Evolutionary conservation across 352 stramenopile genomes (phyloP).

Genomic region (Phytophthora hibernalis): DNA sequence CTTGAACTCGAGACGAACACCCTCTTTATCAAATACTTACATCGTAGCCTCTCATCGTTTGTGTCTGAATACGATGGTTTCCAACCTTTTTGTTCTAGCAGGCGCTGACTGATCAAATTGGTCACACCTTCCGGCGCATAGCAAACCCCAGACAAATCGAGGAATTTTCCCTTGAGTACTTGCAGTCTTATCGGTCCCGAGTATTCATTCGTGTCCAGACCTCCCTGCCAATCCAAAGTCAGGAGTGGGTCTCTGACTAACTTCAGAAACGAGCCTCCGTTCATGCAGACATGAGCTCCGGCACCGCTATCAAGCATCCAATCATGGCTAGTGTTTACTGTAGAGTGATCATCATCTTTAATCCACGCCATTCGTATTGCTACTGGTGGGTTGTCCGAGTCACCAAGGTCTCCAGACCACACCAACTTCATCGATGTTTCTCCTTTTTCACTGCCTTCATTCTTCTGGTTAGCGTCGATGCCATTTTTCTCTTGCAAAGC

Average conservation of each 20-base stretch:
- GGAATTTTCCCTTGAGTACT: not conserved
- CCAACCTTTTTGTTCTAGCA: not conserved
- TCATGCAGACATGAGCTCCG: not conserved
- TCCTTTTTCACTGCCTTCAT: too few relatives aligned
- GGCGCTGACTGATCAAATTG: slow-evolving; percentile 3
- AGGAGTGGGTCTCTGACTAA: not conserved
- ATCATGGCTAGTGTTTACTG: not conserved
- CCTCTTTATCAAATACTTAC: not conserved
- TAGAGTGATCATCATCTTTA: not conserved
- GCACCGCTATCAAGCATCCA: not conserved
- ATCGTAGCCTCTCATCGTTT: not conserved
- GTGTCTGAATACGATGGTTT: slow-evolving; percentile 5
- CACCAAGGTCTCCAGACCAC: not conserved
- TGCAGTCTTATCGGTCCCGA: not conserved
- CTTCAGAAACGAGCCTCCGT: slow-evolving; percentile 1
- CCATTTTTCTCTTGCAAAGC: too few relatives aligned
- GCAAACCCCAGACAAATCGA: not conserved
- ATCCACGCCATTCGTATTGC: not conserved
- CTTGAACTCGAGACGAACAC: slow-evolving; percentile 1
- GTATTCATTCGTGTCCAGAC: not conserved
- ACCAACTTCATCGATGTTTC: not conserved
- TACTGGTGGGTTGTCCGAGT: not conserved
- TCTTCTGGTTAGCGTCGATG: too few relatives aligned
- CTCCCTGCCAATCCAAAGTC: slow-evolving; percentile 1
- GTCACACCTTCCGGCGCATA: not conserved